Conservation (phyloP, 2,329 filamentous ascomycete species). For the Aureobasidium namibiae region DNA sequence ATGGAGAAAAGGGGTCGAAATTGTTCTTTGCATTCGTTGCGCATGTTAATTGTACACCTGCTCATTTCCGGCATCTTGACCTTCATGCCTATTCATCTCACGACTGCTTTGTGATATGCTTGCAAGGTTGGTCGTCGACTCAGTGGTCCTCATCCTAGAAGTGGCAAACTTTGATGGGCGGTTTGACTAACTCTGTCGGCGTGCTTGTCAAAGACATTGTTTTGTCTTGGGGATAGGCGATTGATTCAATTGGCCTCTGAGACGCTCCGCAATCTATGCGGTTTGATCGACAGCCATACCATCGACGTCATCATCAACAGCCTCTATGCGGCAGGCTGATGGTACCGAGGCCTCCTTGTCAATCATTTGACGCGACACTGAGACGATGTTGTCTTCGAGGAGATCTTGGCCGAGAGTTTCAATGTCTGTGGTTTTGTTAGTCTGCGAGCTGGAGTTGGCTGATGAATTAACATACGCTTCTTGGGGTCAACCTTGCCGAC, state of each 20-base stretch:
- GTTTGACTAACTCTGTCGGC: no score
- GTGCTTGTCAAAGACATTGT: no score
- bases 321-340: conserved; percentile 24
- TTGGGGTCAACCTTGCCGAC: conserved; percentile 98
- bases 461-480: conserved; percentile 57
- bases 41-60: background rate
- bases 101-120: background rate
- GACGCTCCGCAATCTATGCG: background rate
- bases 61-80: background rate
- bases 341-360: conserved; percentile 97
- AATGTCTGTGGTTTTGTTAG: conserved; percentile 48
- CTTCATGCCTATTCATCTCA: background rate
- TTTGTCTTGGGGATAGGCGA: background rate
- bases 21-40: background rate
- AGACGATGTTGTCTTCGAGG: conserved; percentile 98
- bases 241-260: background rate
- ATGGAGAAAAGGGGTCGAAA: no score
- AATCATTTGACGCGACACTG: conserved; percentile 98
- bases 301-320: conserved; percentile 48
- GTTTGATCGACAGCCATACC: conserved; percentile 23
- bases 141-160: background rate
- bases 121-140: background rate
- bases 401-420: conserved; percentile 93
- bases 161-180: background rate
- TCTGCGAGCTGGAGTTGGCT: background rate